Evolutionary conservation across 2,329 filamentous ascomycete genomes (phyloP).

Genomic region (Scleromitrula shiraiana): DNA sequence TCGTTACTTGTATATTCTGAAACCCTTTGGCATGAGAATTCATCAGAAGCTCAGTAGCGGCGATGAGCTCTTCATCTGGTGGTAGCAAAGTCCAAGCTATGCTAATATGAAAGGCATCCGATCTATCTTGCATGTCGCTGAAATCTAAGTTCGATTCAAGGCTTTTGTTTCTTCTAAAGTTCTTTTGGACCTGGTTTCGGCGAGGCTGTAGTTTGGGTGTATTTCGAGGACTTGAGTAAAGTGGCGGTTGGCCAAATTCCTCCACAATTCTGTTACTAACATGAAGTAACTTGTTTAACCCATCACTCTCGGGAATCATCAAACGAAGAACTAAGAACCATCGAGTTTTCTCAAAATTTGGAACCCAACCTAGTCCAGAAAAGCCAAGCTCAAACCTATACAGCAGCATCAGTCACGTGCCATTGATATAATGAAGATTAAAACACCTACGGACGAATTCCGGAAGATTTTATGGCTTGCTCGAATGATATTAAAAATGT

Average conservation of each 20-base stretch:
- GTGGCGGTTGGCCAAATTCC: constrained; percentile 55
- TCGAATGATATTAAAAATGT: constrained; percentile 53
- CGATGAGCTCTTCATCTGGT: constrained; percentile 38
- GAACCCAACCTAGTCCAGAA: constrained; percentile 52
- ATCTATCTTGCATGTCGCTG: constrained; percentile 32
- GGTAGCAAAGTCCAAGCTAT: constrained; percentile 71
- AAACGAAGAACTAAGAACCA: constrained; percentile 79
- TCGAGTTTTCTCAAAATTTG: constrained; percentile 59
- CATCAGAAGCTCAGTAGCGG: constrained; percentile 29
- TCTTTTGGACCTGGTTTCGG: neutral
- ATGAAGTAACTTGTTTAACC: constrained; percentile 54
- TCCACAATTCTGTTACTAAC: constrained; percentile 58
- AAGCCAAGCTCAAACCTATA: constrained; percentile 23
- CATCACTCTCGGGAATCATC: constrained; percentile 36
- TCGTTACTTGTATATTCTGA: constrained; percentile 39
- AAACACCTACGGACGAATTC: constrained; percentile 40
- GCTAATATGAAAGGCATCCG: constrained; percentile 72
- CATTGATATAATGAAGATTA: neutral
- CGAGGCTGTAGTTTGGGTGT: neutral
- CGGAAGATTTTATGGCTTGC: constrained; percentile 34
- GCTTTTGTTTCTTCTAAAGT: constrained; percentile 6
- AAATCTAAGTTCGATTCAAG: neutral
- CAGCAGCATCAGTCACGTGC: neutral
- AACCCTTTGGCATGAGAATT: neutral
- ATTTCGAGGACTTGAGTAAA: constrained; percentile 46